phyloP scores from a whole-genome alignment of 805 yeast genomes.

The Ogataea angusta region DNA sequence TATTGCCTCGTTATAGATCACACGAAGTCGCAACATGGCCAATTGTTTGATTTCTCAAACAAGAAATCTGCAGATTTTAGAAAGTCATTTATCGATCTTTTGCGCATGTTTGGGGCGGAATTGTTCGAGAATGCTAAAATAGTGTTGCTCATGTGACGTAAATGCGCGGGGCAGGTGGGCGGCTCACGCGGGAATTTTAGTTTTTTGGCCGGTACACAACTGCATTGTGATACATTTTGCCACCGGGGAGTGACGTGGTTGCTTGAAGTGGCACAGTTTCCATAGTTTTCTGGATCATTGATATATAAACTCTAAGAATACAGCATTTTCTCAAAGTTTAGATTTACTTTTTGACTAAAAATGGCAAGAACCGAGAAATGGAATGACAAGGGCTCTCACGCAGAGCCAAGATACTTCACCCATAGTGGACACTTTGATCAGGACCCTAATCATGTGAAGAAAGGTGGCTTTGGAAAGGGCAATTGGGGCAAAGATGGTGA shows the following conservation, averaged over 20 bases:
- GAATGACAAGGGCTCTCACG: conserved; percentile 40
- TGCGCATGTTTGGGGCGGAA: conserved; percentile 43
- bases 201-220: conserved; percentile 3
- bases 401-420: conserved; percentile 74
- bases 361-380: conserved; percentile 83
- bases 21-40: not conserved
- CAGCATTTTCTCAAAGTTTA: not conserved
- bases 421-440: conserved; percentile 67
- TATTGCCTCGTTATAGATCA: conserved; percentile 5
- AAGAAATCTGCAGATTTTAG: conserved; percentile 17
- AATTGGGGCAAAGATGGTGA: conserved; percentile 88
- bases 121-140: conserved; percentile 27
- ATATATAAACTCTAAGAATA: conserved; percentile 1
- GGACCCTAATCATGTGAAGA: conserved; percentile 75
- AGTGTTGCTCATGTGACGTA: conserved; percentile 15
- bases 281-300: not conserved
- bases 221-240: not conserved
- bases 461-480: conserved; percentile 79
- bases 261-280: conserved; percentile 7
- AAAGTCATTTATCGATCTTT: conserved; percentile 36
- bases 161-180: conserved; percentile 10
- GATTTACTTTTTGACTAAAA: not conserved
- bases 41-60: conserved; percentile 5
- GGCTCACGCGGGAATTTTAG: conserved; percentile 8
- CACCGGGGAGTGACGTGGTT: conserved; percentile 5